Evolutionary conservation across 192 early-diverging fungal species (phyloP).

Genomic region (Umbelopsis isabellina): DNA sequence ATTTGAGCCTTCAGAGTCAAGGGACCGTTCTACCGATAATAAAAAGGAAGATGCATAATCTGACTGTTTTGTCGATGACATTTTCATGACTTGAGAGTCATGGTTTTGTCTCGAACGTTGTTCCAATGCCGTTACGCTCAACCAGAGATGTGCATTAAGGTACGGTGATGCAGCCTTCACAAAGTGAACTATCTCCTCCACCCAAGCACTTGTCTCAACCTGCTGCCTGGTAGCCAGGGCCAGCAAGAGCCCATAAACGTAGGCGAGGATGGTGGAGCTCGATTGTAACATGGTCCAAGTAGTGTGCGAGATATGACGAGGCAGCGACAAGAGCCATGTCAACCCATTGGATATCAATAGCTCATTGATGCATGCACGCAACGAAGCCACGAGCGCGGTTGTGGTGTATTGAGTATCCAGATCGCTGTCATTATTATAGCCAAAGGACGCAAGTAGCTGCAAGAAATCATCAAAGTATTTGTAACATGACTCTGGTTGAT

Average conservation of each 20-base stretch:
- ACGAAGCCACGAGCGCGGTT: neutral
- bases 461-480: constrained; percentile 33
- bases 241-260: constrained; percentile 33
- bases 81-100: no score
- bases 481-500: constrained; percentile 8
- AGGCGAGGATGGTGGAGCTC: constrained; percentile 22
- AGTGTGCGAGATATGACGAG: constrained; percentile 15
- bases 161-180: constrained; percentile 16
- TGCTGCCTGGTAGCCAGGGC: constrained; percentile 1
- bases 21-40: no score
- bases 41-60: no score
- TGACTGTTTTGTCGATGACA: no score
- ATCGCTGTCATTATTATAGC: neutral
- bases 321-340: constrained; percentile 26
- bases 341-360: constrained; percentile 20
- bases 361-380: constrained; percentile 30
- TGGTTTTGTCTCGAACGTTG: no score
- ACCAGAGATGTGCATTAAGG: constrained; percentile 5
- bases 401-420: constrained; percentile 18
- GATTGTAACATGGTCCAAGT: constrained; percentile 28
- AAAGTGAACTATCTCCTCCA: constrained; percentile 21
- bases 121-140: neutral
- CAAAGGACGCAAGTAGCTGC: constrained; percentile 28
- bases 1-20: neutral
- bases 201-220: neutral